Conservation (phyloP, 2,329 filamentous ascomycete genomes). For the Westerdykella sp. region DNA sequence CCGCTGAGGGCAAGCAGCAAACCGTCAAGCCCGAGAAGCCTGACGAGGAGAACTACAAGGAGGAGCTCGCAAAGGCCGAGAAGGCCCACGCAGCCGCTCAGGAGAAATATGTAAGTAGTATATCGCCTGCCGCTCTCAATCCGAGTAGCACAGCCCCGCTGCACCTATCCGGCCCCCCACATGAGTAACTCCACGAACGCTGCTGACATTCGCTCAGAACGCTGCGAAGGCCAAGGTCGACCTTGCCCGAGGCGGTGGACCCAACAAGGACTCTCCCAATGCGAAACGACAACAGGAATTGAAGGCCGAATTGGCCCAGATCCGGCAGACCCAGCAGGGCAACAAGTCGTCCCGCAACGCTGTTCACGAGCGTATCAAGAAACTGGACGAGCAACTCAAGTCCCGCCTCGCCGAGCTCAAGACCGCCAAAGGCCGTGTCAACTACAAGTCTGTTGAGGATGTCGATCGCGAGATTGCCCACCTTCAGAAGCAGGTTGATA, state of each 20-base stretch:
- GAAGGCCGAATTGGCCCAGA: constrained; percentile 71
- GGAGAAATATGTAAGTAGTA: constrained; percentile 56
- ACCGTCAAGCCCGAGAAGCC: constrained; percentile 71
- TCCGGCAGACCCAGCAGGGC: constrained; percentile 78
- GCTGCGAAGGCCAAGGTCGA: constrained; percentile 85
- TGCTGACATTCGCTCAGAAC: constrained; percentile 52
- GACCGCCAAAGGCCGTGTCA: constrained; percentile 68
- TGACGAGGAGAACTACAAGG: constrained; percentile 78
- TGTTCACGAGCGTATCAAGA: constrained; percentile 86
- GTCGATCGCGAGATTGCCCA: constrained; percentile 74
- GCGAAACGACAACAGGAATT: constrained; percentile 83
- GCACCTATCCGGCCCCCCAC: background rate
- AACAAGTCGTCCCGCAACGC: constrained; percentile 75
- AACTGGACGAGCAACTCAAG: constrained; percentile 82
- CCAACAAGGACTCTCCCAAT: constrained; percentile 71
- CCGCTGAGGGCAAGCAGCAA: constrained; percentile 33
- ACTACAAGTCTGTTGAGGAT: constrained; percentile 83
- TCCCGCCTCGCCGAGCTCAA: constrained; percentile 82
- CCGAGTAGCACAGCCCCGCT: background rate
- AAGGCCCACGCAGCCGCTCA: constrained; percentile 77
- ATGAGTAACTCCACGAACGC: background rate
- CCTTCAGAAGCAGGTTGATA: constrained; percentile 80
- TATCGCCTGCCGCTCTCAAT: background rate
- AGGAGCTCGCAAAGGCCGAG: constrained; percentile 70
- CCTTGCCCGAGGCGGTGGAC: constrained; percentile 62